Evolutionary conservation across 2,329 filamentous ascomycete species (phyloP).

Genomic region (Colletotrichum ledebouriae): DNA sequence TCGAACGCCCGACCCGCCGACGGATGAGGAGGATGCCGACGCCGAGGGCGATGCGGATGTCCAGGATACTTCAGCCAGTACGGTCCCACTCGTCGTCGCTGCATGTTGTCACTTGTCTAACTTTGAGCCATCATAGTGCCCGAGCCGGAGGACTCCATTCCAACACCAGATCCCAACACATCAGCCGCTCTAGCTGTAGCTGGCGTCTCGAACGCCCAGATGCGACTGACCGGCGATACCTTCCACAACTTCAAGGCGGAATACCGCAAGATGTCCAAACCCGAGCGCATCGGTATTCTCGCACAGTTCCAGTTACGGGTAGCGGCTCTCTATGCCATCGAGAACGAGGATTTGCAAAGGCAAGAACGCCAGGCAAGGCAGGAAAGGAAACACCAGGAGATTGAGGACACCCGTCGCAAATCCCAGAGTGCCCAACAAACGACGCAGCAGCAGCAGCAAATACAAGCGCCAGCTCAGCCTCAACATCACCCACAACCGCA

Average conservation of each 20-base stretch:
- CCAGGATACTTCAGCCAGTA: slow-evolving; percentile 43
- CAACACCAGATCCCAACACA: slow-evolving; percentile 52
- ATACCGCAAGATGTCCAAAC: slow-evolving; percentile 58
- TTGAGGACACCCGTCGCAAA: slow-evolving; percentile 52
- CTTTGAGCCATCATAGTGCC: slow-evolving; percentile 25
- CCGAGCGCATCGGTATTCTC: slow-evolving; percentile 55
- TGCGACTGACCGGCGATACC: slow-evolving; percentile 58
- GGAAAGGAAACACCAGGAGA: slow-evolving; percentile 54
- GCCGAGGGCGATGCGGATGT: slow-evolving; percentile 46
- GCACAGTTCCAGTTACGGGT: slow-evolving; percentile 58
- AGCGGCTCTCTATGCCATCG: slow-evolving; percentile 59
- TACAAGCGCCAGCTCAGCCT: slow-evolving; percentile 20
- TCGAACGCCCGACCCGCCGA: slow-evolving; percentile 58
- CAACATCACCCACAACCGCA: slow-evolving; percentile 44
- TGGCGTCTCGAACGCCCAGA: slow-evolving; percentile 54
- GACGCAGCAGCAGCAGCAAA: slow-evolving; percentile 43
- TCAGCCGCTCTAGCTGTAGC: slow-evolving; percentile 55
- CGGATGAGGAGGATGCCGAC: slow-evolving; percentile 53
- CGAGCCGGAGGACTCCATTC: slow-evolving; percentile 11
- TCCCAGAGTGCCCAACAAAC: slow-evolving; percentile 48
- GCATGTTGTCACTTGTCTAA: not conserved
- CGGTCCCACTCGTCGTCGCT: not conserved
- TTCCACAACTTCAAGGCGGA: slow-evolving; percentile 60
- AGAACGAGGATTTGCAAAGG: slow-evolving; percentile 59
- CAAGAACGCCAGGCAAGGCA: slow-evolving; percentile 55